phyloP scores from a whole-genome alignment of 176 grass and related monocot species.

The Bonia amplexicaulis region DNA sequence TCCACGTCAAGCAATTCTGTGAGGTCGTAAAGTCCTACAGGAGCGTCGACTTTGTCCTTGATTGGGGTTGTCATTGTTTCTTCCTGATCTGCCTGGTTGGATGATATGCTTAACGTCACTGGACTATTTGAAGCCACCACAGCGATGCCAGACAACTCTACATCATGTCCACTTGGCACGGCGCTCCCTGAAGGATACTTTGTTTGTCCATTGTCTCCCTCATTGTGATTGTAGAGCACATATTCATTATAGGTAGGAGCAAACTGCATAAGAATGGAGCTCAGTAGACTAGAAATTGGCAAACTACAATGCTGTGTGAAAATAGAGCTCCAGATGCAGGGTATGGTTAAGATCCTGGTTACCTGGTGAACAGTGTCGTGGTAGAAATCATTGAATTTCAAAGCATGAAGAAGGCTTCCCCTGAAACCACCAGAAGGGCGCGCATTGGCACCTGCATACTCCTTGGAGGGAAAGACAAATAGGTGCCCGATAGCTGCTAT shows the following conservation, averaged over 20 bases:
- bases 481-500: conserved; percentile 73
- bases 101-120: conserved; percentile 24
- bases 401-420: conserved; percentile 74
- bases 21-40: conserved; percentile 74
- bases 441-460: conserved; percentile 85
- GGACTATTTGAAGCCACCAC: conserved; percentile 40
- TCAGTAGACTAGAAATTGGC: not conserved
- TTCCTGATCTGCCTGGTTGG: conserved; percentile 58
- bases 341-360: not conserved
- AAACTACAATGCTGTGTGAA: not conserved
- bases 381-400: conserved; percentile 98
- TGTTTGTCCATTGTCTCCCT: conserved; percentile 49
- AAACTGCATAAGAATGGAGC: conserved; percentile 48
- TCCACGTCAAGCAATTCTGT: conserved; percentile 61
- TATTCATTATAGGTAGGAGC: conserved; percentile 98
- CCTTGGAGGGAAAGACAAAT: conserved; percentile 92
- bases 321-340: not conserved
- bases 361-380: conserved; percentile 99
- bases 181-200: conserved; percentile 71
- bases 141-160: conserved; percentile 52
- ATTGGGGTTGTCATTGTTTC: conserved; percentile 85
- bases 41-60: conserved; percentile 56
- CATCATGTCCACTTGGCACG: conserved; percentile 48
- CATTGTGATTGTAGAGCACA: conserved; percentile 85
- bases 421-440: conserved; percentile 64